phyloP scores from a whole-genome alignment of 345 rosid genomes.

The Gossypium thurberi region DNA sequence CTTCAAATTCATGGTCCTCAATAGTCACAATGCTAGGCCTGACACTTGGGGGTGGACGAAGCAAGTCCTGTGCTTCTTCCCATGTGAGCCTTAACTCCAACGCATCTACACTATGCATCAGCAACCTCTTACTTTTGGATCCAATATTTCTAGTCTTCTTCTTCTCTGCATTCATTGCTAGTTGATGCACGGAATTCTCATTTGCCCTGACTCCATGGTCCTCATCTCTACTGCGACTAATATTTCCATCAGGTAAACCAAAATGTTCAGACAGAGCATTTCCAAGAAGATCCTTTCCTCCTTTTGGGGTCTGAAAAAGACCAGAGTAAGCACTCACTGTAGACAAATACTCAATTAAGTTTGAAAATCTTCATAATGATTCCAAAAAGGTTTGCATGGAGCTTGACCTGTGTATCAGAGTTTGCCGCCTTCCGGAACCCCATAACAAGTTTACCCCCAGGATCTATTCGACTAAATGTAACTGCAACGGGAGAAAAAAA shows the following conservation, averaged over 20 bases:
- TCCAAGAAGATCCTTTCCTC: slow-evolving; percentile 28
- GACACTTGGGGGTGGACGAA: slow-evolving; percentile 67
- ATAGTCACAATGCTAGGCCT: slow-evolving; percentile 48
- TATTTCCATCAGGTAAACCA: slow-evolving; percentile 37
- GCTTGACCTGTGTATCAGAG: slow-evolving; percentile 47
- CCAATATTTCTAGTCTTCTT: slow-evolving; percentile 73
- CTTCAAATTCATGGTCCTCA: slow-evolving; percentile 85
- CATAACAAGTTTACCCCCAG: slow-evolving; percentile 69
- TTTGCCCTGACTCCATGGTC: slow-evolving; percentile 29
- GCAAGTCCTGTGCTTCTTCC: slow-evolving; percentile 89
- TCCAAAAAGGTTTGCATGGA: not conserved
- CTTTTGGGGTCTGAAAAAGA: slow-evolving; percentile 31
- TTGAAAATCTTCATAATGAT: not conserved
- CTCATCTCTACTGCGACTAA: slow-evolving; percentile 40
- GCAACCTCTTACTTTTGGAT: slow-evolving; percentile 64
- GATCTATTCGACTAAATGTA: slow-evolving; percentile 77
- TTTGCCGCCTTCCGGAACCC: slow-evolving; percentile 71
- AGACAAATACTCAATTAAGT: slow-evolving; percentile 28
- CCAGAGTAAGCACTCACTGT: slow-evolving; percentile 35
- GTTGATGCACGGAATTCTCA: slow-evolving; percentile 32
- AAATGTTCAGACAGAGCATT: slow-evolving; percentile 34
- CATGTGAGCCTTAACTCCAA: slow-evolving; percentile 73
- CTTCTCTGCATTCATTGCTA: slow-evolving; percentile 37
- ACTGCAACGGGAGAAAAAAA: slow-evolving; percentile 33
- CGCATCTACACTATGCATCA: slow-evolving; percentile 60